Evolutionary conservation across 257 asterid genomes (phyloP).

Genomic region (Rubia yunnanensis): DNA sequence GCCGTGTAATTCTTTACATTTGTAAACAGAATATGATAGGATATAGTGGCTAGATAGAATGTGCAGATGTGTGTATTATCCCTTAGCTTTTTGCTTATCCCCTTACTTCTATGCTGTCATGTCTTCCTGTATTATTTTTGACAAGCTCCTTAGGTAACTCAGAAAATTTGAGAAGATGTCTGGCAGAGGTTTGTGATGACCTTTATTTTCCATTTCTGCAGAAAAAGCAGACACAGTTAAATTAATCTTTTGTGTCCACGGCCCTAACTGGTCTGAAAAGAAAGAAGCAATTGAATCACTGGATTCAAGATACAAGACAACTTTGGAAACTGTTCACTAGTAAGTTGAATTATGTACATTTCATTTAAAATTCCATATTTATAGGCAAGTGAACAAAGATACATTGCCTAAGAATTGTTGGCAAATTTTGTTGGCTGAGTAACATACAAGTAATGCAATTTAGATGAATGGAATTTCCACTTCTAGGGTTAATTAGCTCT

Average conservation of each 20-base stretch:
- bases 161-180: not conserved
- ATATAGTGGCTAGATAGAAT: not conserved
- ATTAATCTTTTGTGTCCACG: conserved; percentile 44
- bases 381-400: not conserved
- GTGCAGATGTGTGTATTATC: not conserved
- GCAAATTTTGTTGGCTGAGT: not conserved
- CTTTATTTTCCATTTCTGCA: conserved; percentile 8
- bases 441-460: not conserved
- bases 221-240: conserved; percentile 34
- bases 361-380: not conserved
- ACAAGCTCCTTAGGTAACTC: not conserved
- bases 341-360: conserved; percentile 17
- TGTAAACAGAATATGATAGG: not conserved
- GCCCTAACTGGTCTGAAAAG: conserved; percentile 41
- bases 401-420: not conserved
- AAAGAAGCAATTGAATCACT: conserved; percentile 54
- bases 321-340: conserved; percentile 44
- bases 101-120: not conserved
- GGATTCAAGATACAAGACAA: conserved; percentile 40
- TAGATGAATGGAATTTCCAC: not conserved
- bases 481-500: not conserved
- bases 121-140: not conserved
- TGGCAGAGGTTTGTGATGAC: not conserved
- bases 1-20: not conserved
- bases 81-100: not conserved